Evolutionary conservation across 1,284 basidiomycete genomes (phyloP), one percentile per base, ranked within the genome.

Genomic region (Microbotryum violaceum): DNA sequence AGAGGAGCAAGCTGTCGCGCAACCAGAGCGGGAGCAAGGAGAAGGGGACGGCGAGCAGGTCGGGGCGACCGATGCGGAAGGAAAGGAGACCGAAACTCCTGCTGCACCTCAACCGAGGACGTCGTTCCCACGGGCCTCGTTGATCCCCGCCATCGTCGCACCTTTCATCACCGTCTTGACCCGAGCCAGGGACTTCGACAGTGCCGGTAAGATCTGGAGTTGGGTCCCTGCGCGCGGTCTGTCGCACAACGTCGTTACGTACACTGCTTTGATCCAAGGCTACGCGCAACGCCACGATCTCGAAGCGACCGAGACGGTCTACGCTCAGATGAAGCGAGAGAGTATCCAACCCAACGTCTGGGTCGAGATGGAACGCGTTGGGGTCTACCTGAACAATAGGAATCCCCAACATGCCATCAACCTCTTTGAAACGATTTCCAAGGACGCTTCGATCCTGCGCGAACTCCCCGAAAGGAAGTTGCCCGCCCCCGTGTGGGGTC

Each of bases 131-230:
- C 42, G 37, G n/a, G 61, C 64, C 1, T 16, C 21, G 1, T 48
- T 68, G 20, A 61, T 58, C 5, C 66, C 65, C 33, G 52, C 62
- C 5, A 31, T 62, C 56, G 57, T 64, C 51, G 60, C 56, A 10
- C 50, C 57, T n/a, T 64, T 68, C 56, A 44, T 68, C 16, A 23
- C 62, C n/a, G 63, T 61, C 2, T 68, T 68, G 50, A 60, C 62
- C 29, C 56, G 58, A 10, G 49, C 60, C n/a, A 57, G 50, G 33
- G 37, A 49, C 3, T 53, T 57, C 49, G 53, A 56, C 31, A 54
- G 60, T 27, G 66, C 66, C 44, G 50, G 58, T 16, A 6, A 47
- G 16, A 59, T 68, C 49, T 68, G 66, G 66, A 18, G 42, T 7
- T 68, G 66, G 66, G 62, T 68, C 27, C 16, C 21, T 10, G 5